Evolutionary conservation across 2,329 filamentous ascomycete genomes (phyloP).

Genomic region (Penicillium sp.): DNA sequence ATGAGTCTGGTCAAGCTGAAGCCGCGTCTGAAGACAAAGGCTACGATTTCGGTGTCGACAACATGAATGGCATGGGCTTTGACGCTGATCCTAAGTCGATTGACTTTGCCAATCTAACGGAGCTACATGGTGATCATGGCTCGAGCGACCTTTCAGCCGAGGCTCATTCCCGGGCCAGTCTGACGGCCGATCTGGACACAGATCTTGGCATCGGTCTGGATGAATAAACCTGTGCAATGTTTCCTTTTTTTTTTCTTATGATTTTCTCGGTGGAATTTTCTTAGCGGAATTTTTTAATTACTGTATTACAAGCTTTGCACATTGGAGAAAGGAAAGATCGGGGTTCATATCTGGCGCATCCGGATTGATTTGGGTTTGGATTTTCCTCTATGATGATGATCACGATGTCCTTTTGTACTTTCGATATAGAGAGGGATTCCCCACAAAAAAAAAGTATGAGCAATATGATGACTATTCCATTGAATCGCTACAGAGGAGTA

Average conservation of each 20-base stretch:
- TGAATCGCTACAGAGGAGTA: neutral
- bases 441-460: conserved; percentile 7
- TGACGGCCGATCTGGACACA: conserved; percentile 21
- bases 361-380: neutral
- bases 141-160: conserved; percentile 11
- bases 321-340: neutral
- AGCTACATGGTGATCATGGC: conserved; percentile 7
- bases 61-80: conserved; percentile 20
- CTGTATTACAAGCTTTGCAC: conserved; percentile 8
- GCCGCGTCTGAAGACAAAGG: conserved; percentile 16
- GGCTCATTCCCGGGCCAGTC: conserved; percentile 11
- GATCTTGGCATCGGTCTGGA: conserved; percentile 19
- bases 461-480: conserved; percentile 3
- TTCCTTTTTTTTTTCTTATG: neutral
- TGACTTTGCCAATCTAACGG: conserved; percentile 18
- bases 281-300: conserved; percentile 10
- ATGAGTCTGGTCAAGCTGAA: conserved; percentile 19
- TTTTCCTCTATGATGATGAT: conserved; percentile 9
- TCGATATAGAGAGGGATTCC: conserved; percentile 5
- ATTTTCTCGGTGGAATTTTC: neutral
- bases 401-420: conserved; percentile 5
- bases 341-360: conserved; percentile 3
- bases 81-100: conserved; percentile 20
- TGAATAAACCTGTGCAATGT: conserved; percentile 10
- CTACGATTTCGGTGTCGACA: conserved; percentile 22